Evolutionary conservation across 2,329 filamentous ascomycete species (phyloP), one percentile per base, ranked within the genome.

Genomic region (Penicillium rolfsii): DNA sequence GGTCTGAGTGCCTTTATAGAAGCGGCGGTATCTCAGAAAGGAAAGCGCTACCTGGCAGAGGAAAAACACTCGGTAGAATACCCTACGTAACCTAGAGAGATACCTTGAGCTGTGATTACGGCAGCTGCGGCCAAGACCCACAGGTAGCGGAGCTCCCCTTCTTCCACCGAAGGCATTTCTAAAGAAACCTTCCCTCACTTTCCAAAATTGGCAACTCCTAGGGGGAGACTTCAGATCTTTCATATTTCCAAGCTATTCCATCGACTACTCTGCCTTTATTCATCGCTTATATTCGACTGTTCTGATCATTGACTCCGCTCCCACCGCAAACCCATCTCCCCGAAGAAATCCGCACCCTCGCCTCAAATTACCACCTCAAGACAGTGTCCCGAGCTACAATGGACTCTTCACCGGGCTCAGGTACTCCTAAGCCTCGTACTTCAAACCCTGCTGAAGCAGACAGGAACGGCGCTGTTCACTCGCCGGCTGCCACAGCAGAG

Each of bases 321-420:
- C 14, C 14, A 43, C 19, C 22, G n/a, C 19, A 30, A 41, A 35
- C 7, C 9, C 45, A 35, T 5, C 14, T 22, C 5, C 36, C 22
- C 19, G 12, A 30, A 30, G 55, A 16, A 35, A 28, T 45, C 12
- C 28, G 5, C 38, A 12, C 22, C 8, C 16, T 30, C 5, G 28
- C 30, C 19, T 43, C 19, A 8, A 55, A 24, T 22, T 28, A 40
- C 28, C 28, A 12, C 19, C 28, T 28, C 40, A 19, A 14, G n/a
- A 36, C 22, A 26, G 22, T 28, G 35, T 22, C 40, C n/a, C n/a
- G 19, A 16, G 26, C 33, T 52, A 9, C 54, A 64, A 64, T 64
- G 64, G 57, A 60, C 19, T 9, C 41, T 6, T 60, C 62, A 40
- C 52, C 49, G 8, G 43, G 55, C 43, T 55, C 57, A 35, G 62